Evolutionary conservation across 306 rosid species (phyloP).

Genomic region (Rosa persica): DNA sequence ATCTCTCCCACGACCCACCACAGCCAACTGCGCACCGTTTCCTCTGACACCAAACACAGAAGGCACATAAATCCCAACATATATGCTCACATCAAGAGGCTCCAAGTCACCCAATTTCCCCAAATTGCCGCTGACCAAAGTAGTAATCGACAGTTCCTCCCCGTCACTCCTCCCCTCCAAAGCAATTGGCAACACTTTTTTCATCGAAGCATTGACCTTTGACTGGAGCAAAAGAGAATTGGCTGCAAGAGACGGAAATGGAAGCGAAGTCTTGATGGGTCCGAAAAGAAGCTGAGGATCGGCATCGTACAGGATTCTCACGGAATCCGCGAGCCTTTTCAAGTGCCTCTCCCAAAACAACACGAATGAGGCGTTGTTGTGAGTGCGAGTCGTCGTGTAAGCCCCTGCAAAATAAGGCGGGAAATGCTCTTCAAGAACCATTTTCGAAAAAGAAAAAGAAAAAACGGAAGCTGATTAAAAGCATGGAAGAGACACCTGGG

Average conservation of each 20-base stretch:
- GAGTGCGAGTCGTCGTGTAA: constrained; percentile 88
- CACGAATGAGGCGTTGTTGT: constrained; percentile 58
- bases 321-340: constrained; percentile 64
- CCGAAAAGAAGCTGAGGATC: constrained; percentile 60
- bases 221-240: constrained; percentile 33
- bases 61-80: constrained; percentile 56
- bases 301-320: constrained; percentile 45
- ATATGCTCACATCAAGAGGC: constrained; percentile 47
- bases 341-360: constrained; percentile 85
- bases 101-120: constrained; percentile 28
- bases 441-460: background rate
- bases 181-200: constrained; percentile 52
- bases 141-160: constrained; percentile 70
- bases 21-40: constrained; percentile 67
- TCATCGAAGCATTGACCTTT: constrained; percentile 38
- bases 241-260: constrained; percentile 19
- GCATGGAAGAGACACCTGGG: constrained; percentile 43
- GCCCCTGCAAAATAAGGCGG: constrained; percentile 50
- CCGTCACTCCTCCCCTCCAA: constrained; percentile 43
- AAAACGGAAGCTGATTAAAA: background rate
- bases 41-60: constrained; percentile 43
- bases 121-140: constrained; percentile 58
- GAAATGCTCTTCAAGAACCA: background rate
- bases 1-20: constrained; percentile 71
- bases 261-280: constrained; percentile 21